phyloP scores from a whole-genome alignment of 2,329 filamentous ascomycete genomes.

The Incumbomyces delicatus region DNA sequence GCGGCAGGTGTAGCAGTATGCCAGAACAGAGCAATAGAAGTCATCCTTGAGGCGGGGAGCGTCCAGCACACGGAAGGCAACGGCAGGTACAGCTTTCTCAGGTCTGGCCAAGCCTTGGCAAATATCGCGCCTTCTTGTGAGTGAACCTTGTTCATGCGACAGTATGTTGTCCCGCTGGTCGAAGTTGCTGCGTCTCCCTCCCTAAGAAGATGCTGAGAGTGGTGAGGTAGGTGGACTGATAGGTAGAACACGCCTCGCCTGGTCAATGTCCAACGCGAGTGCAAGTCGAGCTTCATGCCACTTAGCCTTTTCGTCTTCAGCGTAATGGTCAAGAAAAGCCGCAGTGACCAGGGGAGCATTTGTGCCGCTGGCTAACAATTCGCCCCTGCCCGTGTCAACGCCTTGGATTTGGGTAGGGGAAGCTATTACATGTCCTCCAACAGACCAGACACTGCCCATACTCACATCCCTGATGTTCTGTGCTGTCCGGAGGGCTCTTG shows the following conservation, averaged over 20 bases:
- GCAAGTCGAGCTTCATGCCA: conserved; percentile 68
- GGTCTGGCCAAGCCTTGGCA: conserved; percentile 1
- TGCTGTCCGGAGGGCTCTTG: not conserved
- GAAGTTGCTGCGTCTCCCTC: conserved; percentile 24
- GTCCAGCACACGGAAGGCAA: conserved; percentile 80
- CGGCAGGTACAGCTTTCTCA: conserved; percentile 49
- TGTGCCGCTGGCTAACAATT: conserved; percentile 57
- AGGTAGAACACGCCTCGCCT: conserved; percentile 54
- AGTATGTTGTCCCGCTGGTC: conserved; percentile 33
- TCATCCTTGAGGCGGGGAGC: conserved; percentile 85
- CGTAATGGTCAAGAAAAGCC: conserved; percentile 42
- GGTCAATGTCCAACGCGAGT: conserved; percentile 70
- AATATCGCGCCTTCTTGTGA: conserved; percentile 6
- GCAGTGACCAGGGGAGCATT: conserved; percentile 57
- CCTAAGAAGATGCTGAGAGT: conserved; percentile 19
- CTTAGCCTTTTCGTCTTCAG: conserved; percentile 52
- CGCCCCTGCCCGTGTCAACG: conserved; percentile 54
- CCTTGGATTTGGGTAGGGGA: conserved; percentile 34
- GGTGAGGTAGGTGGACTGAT: conserved; percentile 30
- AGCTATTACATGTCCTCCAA: conserved; percentile 58
- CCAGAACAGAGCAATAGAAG: conserved; percentile 86
- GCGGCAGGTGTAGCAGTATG: conserved; percentile 66
- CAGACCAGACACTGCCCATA: conserved; percentile 62
- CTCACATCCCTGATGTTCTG: conserved; percentile 44
- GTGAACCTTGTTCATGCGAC: conserved; percentile 24